phyloP scores from a whole-genome alignment of 1,284 basidiomycete genomes.

The Psilocybe mexicana region DNA sequence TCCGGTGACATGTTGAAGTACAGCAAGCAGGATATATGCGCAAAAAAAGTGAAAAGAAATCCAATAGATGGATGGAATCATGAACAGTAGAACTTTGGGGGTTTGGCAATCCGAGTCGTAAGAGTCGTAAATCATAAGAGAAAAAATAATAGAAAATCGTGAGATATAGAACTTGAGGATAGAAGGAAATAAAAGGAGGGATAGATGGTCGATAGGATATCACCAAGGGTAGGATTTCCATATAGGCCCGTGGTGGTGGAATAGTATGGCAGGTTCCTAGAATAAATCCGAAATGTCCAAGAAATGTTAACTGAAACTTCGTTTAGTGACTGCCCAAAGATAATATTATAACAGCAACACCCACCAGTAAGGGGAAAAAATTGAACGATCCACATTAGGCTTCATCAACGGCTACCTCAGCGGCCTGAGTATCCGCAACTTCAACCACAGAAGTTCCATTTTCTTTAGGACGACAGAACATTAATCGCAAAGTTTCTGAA shows the following conservation, averaged over 20 bases:
- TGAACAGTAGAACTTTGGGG: neutral
- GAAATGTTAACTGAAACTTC: neutral
- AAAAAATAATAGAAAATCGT: neutral
- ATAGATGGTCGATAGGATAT: neutral
- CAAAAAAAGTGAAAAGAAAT: too few species aligned
- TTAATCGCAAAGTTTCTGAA: neutral
- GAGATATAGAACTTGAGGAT: neutral
- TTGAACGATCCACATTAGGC: neutral
- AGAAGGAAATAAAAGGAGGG: neutral
- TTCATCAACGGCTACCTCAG: neutral
- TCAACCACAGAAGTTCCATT: neutral
- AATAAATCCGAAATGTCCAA: neutral
- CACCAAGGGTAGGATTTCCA: neutral
- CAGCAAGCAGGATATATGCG: neutral
- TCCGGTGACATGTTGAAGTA: conserved; percentile 7
- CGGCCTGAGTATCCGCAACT: neutral
- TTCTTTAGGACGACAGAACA: neutral
- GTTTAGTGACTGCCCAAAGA: neutral
- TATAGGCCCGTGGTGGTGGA: neutral
- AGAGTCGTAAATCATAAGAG: neutral
- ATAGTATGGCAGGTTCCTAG: neutral
- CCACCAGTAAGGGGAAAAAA: neutral
- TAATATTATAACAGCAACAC: neutral
- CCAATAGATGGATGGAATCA: neutral
- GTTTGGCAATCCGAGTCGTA: too few species aligned